Conservation (phyloP, 768 basidiomycete genomes). For the Phlegmacium glaucopus region DNA sequence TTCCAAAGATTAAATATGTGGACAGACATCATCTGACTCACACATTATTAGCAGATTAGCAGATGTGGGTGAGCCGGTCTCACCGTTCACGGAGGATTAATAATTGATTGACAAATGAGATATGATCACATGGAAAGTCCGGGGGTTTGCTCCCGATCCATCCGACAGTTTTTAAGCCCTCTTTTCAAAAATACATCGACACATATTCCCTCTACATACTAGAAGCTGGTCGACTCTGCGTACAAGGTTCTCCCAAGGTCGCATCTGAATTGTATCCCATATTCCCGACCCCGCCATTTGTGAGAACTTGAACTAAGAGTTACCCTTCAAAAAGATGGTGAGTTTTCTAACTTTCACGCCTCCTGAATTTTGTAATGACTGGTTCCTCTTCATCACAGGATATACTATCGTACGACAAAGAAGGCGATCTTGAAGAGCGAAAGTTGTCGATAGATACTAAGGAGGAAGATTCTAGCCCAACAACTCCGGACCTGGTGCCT, state of each 20-base stretch:
- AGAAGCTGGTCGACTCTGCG: not conserved
- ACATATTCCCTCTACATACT: not conserved
- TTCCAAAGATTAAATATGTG: too few relatives aligned
- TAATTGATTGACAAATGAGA: not conserved
- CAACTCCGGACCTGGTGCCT: conserved; percentile 1
- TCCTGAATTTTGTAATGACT: too few relatives aligned
- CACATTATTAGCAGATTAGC: too few relatives aligned
- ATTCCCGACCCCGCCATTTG: not conserved
- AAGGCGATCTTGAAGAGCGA: conserved; percentile 1
- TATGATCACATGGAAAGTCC: conserved; percentile 8
- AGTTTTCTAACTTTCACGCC: too few relatives aligned
- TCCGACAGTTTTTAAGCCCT: not conserved
- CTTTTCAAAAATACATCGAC: too few relatives aligned
- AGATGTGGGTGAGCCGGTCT: too few relatives aligned
- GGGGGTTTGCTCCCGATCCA: not conserved
- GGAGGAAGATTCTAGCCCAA: conserved; percentile 2
- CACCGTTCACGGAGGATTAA: not conserved
- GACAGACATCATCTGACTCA: too few relatives aligned
- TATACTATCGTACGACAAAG: conserved; percentile 4
- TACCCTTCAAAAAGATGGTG: too few relatives aligned
- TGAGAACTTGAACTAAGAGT: not conserved
- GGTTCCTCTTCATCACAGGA: not conserved
- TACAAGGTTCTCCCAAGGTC: too few relatives aligned
- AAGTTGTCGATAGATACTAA: not conserved
- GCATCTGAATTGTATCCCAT: not conserved